Evolutionary conservation across 148 eudicot genomes (phyloP).

Genomic region (Amaranthus cruentus): DNA sequence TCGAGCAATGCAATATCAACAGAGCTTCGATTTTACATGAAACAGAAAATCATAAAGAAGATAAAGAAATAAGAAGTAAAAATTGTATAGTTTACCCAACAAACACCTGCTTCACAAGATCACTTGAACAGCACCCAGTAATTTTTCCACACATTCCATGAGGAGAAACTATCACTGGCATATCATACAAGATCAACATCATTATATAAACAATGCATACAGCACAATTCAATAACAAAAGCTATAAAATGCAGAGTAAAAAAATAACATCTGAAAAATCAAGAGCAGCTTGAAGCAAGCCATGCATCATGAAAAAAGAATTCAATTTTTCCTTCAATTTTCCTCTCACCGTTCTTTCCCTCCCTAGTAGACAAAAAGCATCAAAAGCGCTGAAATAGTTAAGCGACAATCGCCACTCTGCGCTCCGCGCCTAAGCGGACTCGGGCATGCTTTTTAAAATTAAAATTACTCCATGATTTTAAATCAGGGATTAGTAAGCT

Average conservation of each 20-base stretch:
- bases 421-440: too few species aligned
- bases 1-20: background rate
- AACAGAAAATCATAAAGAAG: background rate
- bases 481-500: too few species aligned
- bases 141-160: constrained; percentile 91
- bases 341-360: too few species aligned
- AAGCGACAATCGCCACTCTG: too few species aligned
- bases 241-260: background rate
- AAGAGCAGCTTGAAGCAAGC: background rate
- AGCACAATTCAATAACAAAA: background rate
- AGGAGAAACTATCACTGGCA: constrained; percentile 83
- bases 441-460: too few species aligned
- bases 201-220: background rate
- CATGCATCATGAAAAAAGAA: background rate
- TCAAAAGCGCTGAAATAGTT: too few species aligned
- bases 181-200: constrained; percentile 8
- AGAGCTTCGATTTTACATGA: background rate
- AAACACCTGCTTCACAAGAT: constrained; percentile 87
- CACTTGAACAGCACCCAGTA: constrained; percentile 86
- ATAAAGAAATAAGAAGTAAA: background rate
- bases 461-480: too few species aligned
- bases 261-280: background rate
- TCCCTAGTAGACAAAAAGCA: too few species aligned
- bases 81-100: constrained; percentile 41
- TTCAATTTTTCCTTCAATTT: background rate